Conservation (phyloP, 139 green algal genomes). For the Asterochloris erici region DNA sequence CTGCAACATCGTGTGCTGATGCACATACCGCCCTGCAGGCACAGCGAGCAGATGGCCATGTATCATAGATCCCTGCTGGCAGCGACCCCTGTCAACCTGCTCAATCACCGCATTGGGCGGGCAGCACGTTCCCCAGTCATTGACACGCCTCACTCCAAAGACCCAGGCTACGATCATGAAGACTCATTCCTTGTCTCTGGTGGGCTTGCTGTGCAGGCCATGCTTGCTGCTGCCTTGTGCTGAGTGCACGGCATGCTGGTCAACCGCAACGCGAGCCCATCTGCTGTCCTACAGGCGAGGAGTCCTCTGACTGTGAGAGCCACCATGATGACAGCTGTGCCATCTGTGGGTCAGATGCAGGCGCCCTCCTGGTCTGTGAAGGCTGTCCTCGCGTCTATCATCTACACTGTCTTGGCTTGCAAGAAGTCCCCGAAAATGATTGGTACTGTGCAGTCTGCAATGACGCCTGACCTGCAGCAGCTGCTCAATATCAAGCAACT, state of each 20-base stretch:
- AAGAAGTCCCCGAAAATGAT: neutral
- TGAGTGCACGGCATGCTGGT: neutral
- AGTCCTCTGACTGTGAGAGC: conserved; percentile 1
- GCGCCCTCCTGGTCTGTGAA: conserved; percentile 7
- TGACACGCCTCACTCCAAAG: conserved; percentile 10
- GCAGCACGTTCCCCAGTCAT: conserved; percentile 6
- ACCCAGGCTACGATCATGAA: conserved; percentile 7
- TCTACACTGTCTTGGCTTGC: conserved; percentile 2
- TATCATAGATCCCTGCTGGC: conserved; percentile 6
- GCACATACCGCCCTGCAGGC: neutral
- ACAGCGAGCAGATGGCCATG: conserved; percentile 4
- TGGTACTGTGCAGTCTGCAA: conserved; percentile 17
- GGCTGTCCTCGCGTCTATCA: conserved; percentile 11
- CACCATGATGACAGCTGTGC: conserved; percentile 8
- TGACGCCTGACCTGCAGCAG: neutral
- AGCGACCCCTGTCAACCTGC: neutral
- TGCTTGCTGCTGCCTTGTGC: neutral
- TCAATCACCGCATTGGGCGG: neutral
- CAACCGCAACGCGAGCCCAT: neutral
- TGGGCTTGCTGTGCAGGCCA: neutral
- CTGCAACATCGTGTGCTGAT: neutral
- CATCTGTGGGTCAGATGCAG: conserved; percentile 4
- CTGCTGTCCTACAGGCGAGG: neutral
- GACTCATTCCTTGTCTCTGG: conserved; percentile 8
- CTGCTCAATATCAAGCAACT: neutral